phyloP scores from a whole-genome alignment of 2,329 filamentous ascomycete genomes.

The Trichoderma oligosporum region DNA sequence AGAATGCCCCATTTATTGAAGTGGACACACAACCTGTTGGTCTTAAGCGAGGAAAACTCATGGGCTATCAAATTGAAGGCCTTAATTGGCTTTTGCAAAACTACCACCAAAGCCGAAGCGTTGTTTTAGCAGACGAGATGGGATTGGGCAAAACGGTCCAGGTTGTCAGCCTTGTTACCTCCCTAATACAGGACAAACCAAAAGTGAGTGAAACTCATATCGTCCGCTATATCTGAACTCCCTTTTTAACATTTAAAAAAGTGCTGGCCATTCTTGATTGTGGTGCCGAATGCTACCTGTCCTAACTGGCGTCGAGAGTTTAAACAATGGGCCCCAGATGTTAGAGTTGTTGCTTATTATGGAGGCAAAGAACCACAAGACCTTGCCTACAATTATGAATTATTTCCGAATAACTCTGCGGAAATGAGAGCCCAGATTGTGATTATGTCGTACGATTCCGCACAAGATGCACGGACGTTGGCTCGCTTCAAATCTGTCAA shows the following conservation, averaged over 20 bases:
- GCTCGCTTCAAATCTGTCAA: slow-evolving; percentile 64
- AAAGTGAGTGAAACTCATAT: slow-evolving; percentile 33
- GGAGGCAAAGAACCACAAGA: slow-evolving; percentile 71
- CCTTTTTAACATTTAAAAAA: slow-evolving; percentile 24
- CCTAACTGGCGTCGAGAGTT: slow-evolving; percentile 98
- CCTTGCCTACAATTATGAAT: slow-evolving; percentile 75
- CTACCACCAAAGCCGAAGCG: slow-evolving; percentile 76
- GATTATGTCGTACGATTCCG: slow-evolving; percentile 91
- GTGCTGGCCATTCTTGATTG: slow-evolving; percentile 89
- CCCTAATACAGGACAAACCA: slow-evolving; percentile 62
- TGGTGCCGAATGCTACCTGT: slow-evolving; percentile 92
- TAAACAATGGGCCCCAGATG: slow-evolving; percentile 82
- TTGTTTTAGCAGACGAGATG: slow-evolving; percentile 96
- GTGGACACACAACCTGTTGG: slow-evolving; percentile 68
- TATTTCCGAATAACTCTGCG: slow-evolving; percentile 65
- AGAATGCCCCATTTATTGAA: slow-evolving; percentile 63
- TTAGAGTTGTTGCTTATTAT: slow-evolving; percentile 91
- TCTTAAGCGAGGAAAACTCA: slow-evolving; percentile 74
- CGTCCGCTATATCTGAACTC: not conserved
- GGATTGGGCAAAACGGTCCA: slow-evolving; percentile 97
- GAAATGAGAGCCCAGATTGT: slow-evolving; percentile 86
- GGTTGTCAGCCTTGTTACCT: slow-evolving; percentile 75
- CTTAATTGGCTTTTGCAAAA: slow-evolving; percentile 94
- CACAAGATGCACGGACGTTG: slow-evolving; percentile 66
- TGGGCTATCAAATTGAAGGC: slow-evolving; percentile 90